Conservation (phyloP, 2,329 filamentous ascomycete species). For the Phaeosphaeria sp. region DNA sequence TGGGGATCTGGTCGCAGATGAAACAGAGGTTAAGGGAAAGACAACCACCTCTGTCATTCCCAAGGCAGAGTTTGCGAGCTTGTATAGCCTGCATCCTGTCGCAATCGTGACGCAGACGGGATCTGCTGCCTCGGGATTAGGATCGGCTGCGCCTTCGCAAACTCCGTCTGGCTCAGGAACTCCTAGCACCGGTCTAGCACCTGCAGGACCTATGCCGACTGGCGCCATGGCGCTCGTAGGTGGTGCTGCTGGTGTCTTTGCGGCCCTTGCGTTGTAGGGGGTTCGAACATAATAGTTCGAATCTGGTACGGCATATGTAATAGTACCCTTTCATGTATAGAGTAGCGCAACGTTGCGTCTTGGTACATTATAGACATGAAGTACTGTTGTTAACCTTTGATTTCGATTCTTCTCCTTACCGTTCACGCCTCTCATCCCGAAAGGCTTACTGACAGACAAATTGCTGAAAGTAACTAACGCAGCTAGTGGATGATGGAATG, state of each 20-base stretch:
- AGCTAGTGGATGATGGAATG: too few species aligned
- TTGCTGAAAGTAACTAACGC: too few species aligned
- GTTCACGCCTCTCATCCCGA: neutral
- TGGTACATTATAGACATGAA: neutral
- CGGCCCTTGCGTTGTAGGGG: constrained; percentile 31
- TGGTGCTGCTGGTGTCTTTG: constrained; percentile 30
- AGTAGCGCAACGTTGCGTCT: neutral
- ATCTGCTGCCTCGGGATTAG: neutral
- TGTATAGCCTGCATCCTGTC: constrained; percentile 12
- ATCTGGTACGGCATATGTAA: too few species aligned
- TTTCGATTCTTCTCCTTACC: neutral
- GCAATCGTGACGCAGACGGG: constrained; percentile 20
- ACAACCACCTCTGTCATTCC: constrained; percentile 8
- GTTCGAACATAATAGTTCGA: too few species aligned
- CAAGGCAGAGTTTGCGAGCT: constrained; percentile 11
- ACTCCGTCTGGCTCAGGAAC: constrained; percentile 16
- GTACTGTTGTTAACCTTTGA: neutral
- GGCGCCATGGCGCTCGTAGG: constrained; percentile 28
- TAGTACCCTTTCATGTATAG: too few species aligned
- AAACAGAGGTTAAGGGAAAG: too few species aligned
- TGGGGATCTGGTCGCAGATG: constrained; percentile 17
- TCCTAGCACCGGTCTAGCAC: constrained; percentile 22
- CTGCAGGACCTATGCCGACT: constrained; percentile 24
- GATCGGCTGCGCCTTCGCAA: neutral
- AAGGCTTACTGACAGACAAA: neutral